Conservation (phyloP, 352 stramenopile species). For the Aphanomyces euteiches region DNA sequence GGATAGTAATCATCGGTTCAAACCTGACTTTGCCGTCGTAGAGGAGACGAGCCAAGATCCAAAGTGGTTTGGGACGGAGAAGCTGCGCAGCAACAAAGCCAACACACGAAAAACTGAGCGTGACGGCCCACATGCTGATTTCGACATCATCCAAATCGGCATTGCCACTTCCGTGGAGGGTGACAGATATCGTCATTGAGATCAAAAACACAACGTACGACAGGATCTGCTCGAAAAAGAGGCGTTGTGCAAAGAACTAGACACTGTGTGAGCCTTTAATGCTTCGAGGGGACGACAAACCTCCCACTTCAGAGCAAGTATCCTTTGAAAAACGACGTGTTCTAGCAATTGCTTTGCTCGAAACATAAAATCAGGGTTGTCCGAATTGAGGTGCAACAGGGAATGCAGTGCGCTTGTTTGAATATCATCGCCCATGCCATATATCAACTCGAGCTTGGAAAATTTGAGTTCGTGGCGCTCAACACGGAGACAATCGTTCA, state of each 20-base stretch:
- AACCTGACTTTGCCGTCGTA: not conserved
- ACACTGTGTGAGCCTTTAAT: no score
- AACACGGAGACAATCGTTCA: constrained; percentile 4
- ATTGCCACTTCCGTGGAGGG: constrained; percentile 1
- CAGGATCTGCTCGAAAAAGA: constrained; percentile 18
- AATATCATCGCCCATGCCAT: not conserved
- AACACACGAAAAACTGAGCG: not conserved
- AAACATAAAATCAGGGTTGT: constrained; percentile 10
- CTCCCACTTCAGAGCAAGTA: constrained; percentile 21
- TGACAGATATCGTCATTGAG: constrained; percentile 20
- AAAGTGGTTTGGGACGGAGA: constrained; percentile 5
- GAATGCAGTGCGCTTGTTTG: constrained; percentile 14
- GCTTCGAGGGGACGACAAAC: not conserved
- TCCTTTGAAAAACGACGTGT: constrained; percentile 11
- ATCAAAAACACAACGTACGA: constrained; percentile 13
- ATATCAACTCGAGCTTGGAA: constrained; percentile 4
- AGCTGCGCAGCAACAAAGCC: constrained; percentile 5
- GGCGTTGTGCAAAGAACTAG: constrained; percentile 19
- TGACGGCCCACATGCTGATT: not conserved
- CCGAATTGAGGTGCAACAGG: not conserved
- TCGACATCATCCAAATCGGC: not conserved
- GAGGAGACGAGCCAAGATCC: not conserved
- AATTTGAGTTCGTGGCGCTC: constrained; percentile 13
- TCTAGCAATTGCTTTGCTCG: constrained; percentile 23
- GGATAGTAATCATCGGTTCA: not conserved